These are phyloP conservation scores for Helianthus annuus DNA, from an alignment of 129 eudicot species.

Conservation along the genomic window HanXRQr2.0-SUNRISE NC_035436.2:174541543-174542042, in stretches of 20 bases:
- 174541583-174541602: neutral
- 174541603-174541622: neutral
- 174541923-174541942: conserved; percentile 30
- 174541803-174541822: neutral
- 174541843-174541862: conserved; percentile 65
- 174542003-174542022: conserved; percentile 26
- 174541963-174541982: conserved; percentile 36
- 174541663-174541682: conserved; percentile 93
- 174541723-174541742: conserved; percentile 56
- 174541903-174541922: conserved; percentile 38
- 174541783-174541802: conserved; percentile 25
- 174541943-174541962: conserved; percentile 33
- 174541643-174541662: conserved; percentile 93
- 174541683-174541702: conserved; percentile 95
- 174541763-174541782: neutral
- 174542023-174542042: conserved; percentile 28
- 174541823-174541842: neutral
- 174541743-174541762: conserved; percentile 10
- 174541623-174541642: conserved; percentile 11
- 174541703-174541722: conserved; percentile 72
- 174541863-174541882: conserved; percentile 90
- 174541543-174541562: conserved; percentile 91
- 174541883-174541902: conserved; percentile 62
- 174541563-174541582: conserved; percentile 60
- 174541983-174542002: conserved; percentile 22